Conservation (phyloP, 139 green algal species). For the Chlorella vulgaris region DNA sequence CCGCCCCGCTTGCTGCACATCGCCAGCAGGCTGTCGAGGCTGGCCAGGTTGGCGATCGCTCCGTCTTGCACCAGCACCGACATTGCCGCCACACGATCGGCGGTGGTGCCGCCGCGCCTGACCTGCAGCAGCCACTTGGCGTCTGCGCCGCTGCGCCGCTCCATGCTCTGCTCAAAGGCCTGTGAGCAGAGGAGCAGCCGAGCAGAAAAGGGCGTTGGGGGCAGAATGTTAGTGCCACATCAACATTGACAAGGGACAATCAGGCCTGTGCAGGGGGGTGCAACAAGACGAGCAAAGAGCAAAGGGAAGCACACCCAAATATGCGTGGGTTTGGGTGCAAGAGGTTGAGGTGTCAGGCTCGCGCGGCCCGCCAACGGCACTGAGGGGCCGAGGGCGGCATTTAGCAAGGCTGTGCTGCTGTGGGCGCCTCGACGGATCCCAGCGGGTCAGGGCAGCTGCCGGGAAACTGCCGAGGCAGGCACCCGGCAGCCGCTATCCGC, state of each 20-base stretch:
- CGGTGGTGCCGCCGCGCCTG: constrained; percentile 66
- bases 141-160: constrained; percentile 58
- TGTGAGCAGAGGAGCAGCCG: not conserved
- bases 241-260: not conserved
- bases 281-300: not conserved
- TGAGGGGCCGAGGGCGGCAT: constrained; percentile 1
- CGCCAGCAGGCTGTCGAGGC: constrained; percentile 80
- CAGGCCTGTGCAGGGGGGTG: not conserved
- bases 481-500: not conserved
- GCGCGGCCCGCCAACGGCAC: constrained; percentile 23
- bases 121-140: constrained; percentile 82
- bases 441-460: constrained; percentile 7
- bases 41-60: constrained; percentile 70
- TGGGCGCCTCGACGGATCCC: constrained; percentile 31
- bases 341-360: constrained; percentile 12
- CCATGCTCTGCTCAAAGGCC: constrained; percentile 66
- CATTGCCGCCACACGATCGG: constrained; percentile 85
- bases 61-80: constrained; percentile 86
- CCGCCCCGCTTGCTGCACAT: constrained; percentile 64
- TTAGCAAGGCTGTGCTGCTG: not conserved
- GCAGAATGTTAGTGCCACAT: not conserved
- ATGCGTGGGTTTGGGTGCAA: not conserved
- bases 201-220: not conserved
- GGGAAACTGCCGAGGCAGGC: not conserved
- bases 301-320: not conserved